These are phyloP conservation scores for Colletotrichum euphorbiae DNA, from an alignment of 2,329 filamentous ascomycete genomes.

Conservation along the genomic window DNA sequence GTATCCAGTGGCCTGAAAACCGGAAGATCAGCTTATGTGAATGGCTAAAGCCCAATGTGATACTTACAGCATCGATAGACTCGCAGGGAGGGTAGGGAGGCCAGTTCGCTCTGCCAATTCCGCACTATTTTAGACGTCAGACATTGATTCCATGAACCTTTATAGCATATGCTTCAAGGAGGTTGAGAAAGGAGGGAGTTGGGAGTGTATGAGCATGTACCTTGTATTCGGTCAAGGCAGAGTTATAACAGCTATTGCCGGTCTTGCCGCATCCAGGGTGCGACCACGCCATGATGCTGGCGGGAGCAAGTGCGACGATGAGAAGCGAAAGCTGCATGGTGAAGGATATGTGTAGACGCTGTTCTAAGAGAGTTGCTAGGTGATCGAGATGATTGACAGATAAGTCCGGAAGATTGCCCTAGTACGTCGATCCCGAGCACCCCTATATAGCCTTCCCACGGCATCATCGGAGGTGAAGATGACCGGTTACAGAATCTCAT, in stretches of 20 bases:
- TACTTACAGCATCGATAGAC: not conserved
- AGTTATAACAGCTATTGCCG: not conserved
- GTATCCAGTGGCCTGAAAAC: not conserved
- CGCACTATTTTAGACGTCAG: not conserved
- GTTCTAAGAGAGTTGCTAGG: too few relatives aligned
- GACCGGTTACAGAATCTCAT: too few relatives aligned
- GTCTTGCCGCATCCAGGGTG: conserved; percentile 8
- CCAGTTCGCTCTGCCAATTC: not conserved
- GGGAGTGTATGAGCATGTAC: not conserved
- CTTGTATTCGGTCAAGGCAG: not conserved
- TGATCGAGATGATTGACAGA: too few relatives aligned
- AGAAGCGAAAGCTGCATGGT: not conserved
- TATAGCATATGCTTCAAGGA: too few relatives aligned
- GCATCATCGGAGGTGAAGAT: too few relatives aligned
- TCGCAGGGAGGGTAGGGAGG: not conserved
- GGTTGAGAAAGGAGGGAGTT: too few relatives aligned
- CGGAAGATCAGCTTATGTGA: not conserved
- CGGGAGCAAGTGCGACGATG: not conserved
- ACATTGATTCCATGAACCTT: not conserved
- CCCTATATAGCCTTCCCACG: too few relatives aligned
- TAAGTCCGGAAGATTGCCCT: too few relatives aligned
- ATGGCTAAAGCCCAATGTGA: too few relatives aligned
- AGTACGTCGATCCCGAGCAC: too few relatives aligned
- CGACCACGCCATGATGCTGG: conserved; percentile 1
- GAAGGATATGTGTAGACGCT: not conserved